Conservation (phyloP, 2,329 filamentous ascomycete species). For the Chaetomiaceae sp. region DNA sequence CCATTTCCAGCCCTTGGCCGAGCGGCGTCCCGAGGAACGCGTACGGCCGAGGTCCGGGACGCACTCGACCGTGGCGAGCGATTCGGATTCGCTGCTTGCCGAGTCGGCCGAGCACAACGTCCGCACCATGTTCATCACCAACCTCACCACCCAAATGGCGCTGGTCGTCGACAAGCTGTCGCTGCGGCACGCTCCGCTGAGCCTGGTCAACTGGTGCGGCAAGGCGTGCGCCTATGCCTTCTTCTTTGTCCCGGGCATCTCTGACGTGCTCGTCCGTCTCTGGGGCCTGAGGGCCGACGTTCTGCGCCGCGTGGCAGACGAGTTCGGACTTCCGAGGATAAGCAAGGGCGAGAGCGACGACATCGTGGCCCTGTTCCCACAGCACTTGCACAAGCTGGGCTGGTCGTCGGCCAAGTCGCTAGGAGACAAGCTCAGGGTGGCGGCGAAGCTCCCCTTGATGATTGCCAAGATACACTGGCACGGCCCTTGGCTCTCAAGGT, state of each 20-base stretch:
- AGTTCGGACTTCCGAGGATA: slow-evolving; percentile 59
- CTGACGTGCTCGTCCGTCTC: slow-evolving; percentile 74
- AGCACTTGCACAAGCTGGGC: slow-evolving; percentile 52
- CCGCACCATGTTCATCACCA: slow-evolving; percentile 78
- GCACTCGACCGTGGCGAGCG: slow-evolving; percentile 57
- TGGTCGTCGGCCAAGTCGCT: slow-evolving; percentile 50
- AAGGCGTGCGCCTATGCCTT: slow-evolving; percentile 91
- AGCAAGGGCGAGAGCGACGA: slow-evolving; percentile 55
- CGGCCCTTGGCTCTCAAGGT: slow-evolving; percentile 77
- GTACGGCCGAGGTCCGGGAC: slow-evolving; percentile 44
- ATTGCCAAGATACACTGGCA: slow-evolving; percentile 76
- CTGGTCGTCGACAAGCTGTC: slow-evolving; percentile 90
- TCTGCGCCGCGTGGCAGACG: slow-evolving; percentile 66
- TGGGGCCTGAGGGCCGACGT: slow-evolving; percentile 69
- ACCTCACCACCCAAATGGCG: slow-evolving; percentile 75
- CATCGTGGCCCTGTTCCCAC: slow-evolving; percentile 66
- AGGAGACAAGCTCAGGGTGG: slow-evolving; percentile 57
- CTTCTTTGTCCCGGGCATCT: slow-evolving; percentile 83
- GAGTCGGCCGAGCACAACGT: slow-evolving; percentile 83
- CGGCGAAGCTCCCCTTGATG: slow-evolving; percentile 60
- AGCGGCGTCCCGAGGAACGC: slow-evolving; percentile 47
- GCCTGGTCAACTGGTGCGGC: slow-evolving; percentile 77
- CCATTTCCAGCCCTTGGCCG: slow-evolving; percentile 57
- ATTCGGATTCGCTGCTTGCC: slow-evolving; percentile 52
- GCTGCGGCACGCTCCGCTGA: slow-evolving; percentile 59